Evolutionary conservation across 2,329 filamentous ascomycete species (phyloP).

Genomic region (Aspergillus sp.): DNA sequence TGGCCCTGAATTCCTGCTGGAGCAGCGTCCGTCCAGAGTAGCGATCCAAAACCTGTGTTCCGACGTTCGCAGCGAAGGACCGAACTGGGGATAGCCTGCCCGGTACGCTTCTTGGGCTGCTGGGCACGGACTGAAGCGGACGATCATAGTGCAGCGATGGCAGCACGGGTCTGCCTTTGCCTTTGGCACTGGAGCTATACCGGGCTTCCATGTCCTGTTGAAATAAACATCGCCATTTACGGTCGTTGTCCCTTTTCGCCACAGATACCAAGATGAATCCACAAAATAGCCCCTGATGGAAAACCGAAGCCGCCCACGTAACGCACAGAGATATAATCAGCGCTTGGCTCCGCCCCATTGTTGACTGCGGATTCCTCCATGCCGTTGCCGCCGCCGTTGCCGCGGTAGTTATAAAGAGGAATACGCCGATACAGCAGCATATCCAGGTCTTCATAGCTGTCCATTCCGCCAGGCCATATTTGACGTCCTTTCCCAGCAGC

Average conservation of each 20-base stretch:
- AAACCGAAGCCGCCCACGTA: conserved; percentile 24
- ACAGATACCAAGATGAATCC: conserved; percentile 17
- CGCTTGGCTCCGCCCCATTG: conserved; percentile 5
- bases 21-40: conserved; percentile 23
- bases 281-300: conserved; percentile 22
- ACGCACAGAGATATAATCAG: conserved; percentile 29
- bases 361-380: conserved; percentile 10
- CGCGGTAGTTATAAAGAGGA: conserved; percentile 17
- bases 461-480: conserved; percentile 6
- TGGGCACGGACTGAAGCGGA: conserved; percentile 8
- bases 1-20: conserved; percentile 13
- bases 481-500: conserved; percentile 12
- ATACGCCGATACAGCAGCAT: conserved; percentile 13
- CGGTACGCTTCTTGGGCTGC: too few species aligned
- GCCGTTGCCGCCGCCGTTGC: conserved; percentile 20
- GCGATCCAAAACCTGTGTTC: conserved; percentile 19
- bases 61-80: conserved; percentile 16
- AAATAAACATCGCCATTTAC: conserved; percentile 17
- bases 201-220: conserved; percentile 8
- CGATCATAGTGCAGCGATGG: conserved; percentile 5
- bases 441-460: conserved; percentile 11
- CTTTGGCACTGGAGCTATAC: conserved; percentile 5
- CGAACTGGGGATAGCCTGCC: conserved; percentile 9
- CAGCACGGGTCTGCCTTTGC: conserved; percentile 3
- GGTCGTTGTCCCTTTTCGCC: conserved; percentile 5